These are phyloP conservation scores for Termitomyces sp. DNA, from an alignment of 768 basidiomycete species.

Conservation along the genomic window DNA sequence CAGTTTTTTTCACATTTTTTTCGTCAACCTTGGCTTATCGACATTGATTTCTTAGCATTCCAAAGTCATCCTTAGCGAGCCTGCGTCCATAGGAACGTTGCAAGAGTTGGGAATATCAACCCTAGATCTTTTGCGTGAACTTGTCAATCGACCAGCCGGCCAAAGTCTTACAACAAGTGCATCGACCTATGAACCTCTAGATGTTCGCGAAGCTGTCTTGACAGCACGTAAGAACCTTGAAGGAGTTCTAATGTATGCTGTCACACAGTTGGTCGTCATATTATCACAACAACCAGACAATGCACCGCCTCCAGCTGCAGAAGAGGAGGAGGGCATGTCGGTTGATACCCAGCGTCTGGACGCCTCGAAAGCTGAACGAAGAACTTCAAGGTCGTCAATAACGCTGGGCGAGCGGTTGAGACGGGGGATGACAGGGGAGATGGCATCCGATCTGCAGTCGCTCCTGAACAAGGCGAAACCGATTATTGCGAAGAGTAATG, in stretches of 20 bases:
- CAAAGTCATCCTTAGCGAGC: constrained; percentile 77
- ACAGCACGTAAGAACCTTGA: constrained; percentile 63
- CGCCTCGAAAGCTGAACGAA: constrained; percentile 22
- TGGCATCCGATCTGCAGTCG: constrained; percentile 65
- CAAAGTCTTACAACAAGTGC: constrained; percentile 41
- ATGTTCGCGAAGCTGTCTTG: constrained; percentile 51
- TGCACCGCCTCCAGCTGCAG: constrained; percentile 18
- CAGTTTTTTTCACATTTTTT: constrained; percentile 21
- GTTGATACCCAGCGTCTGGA: constrained; percentile 28
- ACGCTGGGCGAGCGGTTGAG: constrained; percentile 61
- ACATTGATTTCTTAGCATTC: constrained; percentile 52
- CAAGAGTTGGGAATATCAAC: constrained; percentile 80
- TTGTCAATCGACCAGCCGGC: constrained; percentile 54
- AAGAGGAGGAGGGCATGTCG: constrained; percentile 37
- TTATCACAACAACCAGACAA: constrained; percentile 70
- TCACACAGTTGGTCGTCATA: constrained; percentile 78
- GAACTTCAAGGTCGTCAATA: constrained; percentile 37
- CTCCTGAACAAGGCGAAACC: constrained; percentile 62
- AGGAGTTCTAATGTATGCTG: constrained; percentile 59
- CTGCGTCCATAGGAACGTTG: constrained; percentile 80
- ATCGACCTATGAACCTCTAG: constrained; percentile 28
- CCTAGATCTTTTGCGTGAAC: constrained; percentile 64
- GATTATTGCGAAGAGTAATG: constrained; percentile 54
- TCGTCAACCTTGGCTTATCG: background rate
- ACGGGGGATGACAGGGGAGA: constrained; percentile 76